Evolutionary conservation across 345 rosid genomes (phyloP).

Genomic region (Eucalyptus brandiana): DNA sequence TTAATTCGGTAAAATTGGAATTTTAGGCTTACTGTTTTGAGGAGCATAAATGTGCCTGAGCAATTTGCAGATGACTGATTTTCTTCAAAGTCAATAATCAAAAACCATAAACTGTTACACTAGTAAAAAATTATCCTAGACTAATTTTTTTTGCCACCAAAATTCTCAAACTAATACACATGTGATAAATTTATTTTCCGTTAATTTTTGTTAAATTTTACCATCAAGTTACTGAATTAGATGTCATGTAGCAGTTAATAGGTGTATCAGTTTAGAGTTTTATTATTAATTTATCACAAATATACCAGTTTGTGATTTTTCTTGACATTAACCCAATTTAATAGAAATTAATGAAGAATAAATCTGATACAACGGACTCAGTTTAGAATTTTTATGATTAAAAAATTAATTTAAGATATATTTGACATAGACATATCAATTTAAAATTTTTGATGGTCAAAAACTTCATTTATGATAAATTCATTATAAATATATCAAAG

Average conservation of each 20-base stretch:
- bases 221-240: accelerated
- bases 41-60: too few relatives aligned
- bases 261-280: accelerated
- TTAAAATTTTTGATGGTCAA: accelerated
- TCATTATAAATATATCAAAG: accelerated
- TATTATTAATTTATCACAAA: too few relatives aligned
- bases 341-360: accelerated
- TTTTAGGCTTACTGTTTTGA: too few relatives aligned
- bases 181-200: accelerated
- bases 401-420: too few relatives aligned
- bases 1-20: too few relatives aligned
- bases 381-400: accelerated
- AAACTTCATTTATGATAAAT: too few relatives aligned
- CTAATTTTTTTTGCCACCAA: accelerated
- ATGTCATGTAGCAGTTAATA: accelerated
- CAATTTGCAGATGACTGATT: accelerated
- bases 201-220: too few relatives aligned
- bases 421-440: accelerated
- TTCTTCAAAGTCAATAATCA: too few relatives aligned
- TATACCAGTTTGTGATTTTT: accelerated
- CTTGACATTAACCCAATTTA: too few relatives aligned
- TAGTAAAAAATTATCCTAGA: accelerated
- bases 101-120: too few relatives aligned
- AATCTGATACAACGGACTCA: accelerated
- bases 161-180: accelerated